phyloP scores from a whole-genome alignment of 2,329 filamentous ascomycete species.

The Paraphoma chrysanthemicola region DNA sequence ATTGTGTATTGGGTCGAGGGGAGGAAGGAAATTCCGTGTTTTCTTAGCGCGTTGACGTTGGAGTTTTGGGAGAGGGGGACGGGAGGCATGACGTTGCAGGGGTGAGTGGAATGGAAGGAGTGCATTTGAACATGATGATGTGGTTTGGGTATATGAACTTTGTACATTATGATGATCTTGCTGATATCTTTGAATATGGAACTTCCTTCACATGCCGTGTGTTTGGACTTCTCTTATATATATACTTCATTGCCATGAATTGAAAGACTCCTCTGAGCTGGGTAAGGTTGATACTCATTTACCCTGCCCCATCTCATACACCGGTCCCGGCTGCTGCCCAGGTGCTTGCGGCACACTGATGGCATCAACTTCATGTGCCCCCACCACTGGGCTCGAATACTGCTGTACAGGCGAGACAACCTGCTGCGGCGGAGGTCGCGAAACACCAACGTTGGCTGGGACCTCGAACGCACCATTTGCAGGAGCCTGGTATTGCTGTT shows the following conservation, averaged over 20 bases:
- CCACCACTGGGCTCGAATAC: constrained; percentile 11
- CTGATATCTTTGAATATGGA: neutral
- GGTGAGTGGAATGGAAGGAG: neutral
- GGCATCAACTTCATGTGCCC: constrained; percentile 28
- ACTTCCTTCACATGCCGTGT: neutral
- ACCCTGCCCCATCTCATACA: constrained; percentile 26
- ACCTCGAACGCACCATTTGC: constrained; percentile 3
- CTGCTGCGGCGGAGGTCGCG: neutral
- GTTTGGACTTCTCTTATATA: no score
- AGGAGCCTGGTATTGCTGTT: constrained; percentile 4
- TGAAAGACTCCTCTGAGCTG: no score
- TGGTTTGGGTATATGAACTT: neutral
- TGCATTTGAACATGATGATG: neutral
- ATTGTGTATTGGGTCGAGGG: constrained; percentile 97
- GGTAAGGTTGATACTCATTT: neutral
- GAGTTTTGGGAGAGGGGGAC: constrained; percentile 83
- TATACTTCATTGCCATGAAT: no score
- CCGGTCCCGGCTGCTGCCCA: neutral
- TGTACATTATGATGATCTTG: neutral
- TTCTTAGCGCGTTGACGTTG: constrained; percentile 86
- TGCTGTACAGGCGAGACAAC: constrained; percentile 6
- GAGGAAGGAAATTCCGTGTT: constrained; percentile 90
- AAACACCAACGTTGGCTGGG: neutral
- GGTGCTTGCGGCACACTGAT: constrained; percentile 16
- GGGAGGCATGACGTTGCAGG: constrained; percentile 28